A percentile compares a stretch with the other conserved stretches of the same genome.
phyloP scores from a whole-genome alignment of 371 early-diverging fungal genomes.

The Rhizomucor pusillus region DNA sequence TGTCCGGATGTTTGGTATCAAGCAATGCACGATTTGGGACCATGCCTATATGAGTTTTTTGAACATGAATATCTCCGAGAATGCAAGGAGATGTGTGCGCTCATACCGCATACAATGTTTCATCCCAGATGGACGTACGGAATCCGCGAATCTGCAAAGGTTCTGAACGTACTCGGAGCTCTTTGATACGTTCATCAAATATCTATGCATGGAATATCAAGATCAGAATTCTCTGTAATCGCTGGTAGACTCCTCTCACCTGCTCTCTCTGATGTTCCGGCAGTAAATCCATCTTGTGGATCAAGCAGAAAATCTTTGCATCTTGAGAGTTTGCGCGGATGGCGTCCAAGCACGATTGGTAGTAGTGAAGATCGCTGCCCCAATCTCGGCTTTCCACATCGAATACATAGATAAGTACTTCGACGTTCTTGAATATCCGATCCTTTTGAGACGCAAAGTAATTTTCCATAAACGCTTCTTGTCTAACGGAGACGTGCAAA shows the following conservation, averaged over 20 bases:
- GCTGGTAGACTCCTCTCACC: slow-evolving; percentile 26
- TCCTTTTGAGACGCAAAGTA: slow-evolving; percentile 91
- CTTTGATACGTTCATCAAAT: slow-evolving; percentile 57
- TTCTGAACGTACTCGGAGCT: slow-evolving; percentile 70
- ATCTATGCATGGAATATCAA: slow-evolving; percentile 2
- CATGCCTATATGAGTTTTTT: slow-evolving; percentile 68
- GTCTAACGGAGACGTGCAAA: slow-evolving; percentile 46
- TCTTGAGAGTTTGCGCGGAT: slow-evolving; percentile 80
- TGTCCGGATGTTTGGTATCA: slow-evolving; percentile 88
- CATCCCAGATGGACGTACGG: slow-evolving; percentile 95
- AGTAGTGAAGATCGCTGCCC: slow-evolving; percentile 89
- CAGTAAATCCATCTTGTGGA: slow-evolving; percentile 97
- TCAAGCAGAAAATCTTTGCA: slow-evolving; percentile 90
- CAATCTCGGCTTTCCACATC: slow-evolving; percentile 92
- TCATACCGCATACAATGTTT: slow-evolving; percentile 83
- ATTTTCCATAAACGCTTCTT: slow-evolving; percentile 96
- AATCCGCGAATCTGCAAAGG: slow-evolving; percentile 76
- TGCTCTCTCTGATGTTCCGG: slow-evolving; percentile 71
- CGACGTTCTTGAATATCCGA: slow-evolving; percentile 96
- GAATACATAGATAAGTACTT: slow-evolving; percentile 96
- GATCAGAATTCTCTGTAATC: not conserved
- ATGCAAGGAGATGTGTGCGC: not conserved
- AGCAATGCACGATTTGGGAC: slow-evolving; percentile 92
- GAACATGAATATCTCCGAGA: not conserved
- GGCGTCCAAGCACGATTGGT: slow-evolving; percentile 86